Percentiles rank a stretch among this genome's conserved stretches.
phyloP scores from a whole-genome alignment of 1,139 yeast species.

The Saccharomyces hybrid region DNA sequence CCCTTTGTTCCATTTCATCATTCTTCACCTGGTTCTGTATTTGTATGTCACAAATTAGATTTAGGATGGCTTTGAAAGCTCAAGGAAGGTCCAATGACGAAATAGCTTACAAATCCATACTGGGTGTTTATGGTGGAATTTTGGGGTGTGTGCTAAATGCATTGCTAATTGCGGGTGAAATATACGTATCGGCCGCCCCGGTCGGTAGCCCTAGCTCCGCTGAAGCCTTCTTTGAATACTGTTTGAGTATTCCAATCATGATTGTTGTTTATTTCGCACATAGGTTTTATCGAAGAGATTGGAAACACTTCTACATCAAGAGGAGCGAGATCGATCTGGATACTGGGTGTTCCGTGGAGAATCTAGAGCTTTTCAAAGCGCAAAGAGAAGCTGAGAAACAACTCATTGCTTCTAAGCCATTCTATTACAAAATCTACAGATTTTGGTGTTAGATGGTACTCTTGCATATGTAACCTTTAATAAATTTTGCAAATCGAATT shows the following conservation, averaged over 20 bases:
- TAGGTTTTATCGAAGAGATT: constrained; percentile 46
- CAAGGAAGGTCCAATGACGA: constrained; percentile 46
- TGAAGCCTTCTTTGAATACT: constrained; percentile 46
- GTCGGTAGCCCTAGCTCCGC: constrained; percentile 42
- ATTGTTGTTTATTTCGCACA: constrained; percentile 45
- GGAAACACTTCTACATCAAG: constrained; percentile 39
- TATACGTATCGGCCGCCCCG: constrained; percentile 66
- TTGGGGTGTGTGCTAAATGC: constrained; percentile 39
- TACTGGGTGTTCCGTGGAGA: constrained; percentile 62
- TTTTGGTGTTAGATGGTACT: constrained; percentile 11
- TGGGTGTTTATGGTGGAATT: constrained; percentile 43
- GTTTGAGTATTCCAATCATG: constrained; percentile 54
- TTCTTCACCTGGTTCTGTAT: constrained; percentile 55
- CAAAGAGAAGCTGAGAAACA: constrained; percentile 43
- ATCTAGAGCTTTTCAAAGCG: constrained; percentile 57
- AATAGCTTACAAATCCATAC: constrained; percentile 42
- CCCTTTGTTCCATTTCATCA: constrained; percentile 53
- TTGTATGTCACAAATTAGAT: constrained; percentile 47
- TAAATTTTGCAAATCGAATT: too few species aligned
- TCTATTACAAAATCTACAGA: constrained; percentile 11
- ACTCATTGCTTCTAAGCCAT: constrained; percentile 9
- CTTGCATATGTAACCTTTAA: not conserved
- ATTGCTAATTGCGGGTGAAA: constrained; percentile 45
- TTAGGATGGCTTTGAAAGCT: constrained; percentile 48
- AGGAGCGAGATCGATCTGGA: constrained; percentile 52